Evolutionary conservation across 768 basidiomycete genomes (phyloP).

Genomic region (Tricholoma furcatifolium): DNA sequence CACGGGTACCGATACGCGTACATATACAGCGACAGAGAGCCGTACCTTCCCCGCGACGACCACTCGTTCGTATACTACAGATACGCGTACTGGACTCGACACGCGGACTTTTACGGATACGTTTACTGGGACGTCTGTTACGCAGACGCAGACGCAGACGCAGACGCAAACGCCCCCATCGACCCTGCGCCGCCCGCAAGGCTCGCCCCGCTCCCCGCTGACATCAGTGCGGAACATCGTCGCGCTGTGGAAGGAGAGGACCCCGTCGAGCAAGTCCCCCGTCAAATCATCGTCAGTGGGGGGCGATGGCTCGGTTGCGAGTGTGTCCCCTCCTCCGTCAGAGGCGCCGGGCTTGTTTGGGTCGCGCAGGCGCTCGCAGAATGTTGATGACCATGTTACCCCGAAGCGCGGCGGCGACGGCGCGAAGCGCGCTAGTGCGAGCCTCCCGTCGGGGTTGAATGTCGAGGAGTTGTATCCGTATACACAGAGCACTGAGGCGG

Average conservation of each 20-base stretch:
- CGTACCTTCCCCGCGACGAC: neutral
- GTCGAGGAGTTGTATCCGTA: constrained; percentile 45
- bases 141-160: too few species aligned
- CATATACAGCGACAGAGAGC: too few species aligned
- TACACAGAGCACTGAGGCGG: constrained; percentile 48
- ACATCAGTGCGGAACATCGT: constrained; percentile 78
- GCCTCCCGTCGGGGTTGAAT: constrained; percentile 42
- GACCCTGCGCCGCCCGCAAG: constrained; percentile 59
- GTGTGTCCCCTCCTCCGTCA: constrained; percentile 34
- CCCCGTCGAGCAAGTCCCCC: constrained; percentile 44
- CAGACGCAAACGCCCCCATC: too few species aligned
- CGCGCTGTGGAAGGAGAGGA: constrained; percentile 77
- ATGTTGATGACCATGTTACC: constrained; percentile 20
- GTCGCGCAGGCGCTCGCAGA: constrained; percentile 42
- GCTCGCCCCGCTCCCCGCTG: constrained; percentile 68
- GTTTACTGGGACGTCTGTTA: constrained; percentile 34
- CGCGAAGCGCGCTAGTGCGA: constrained; percentile 27
- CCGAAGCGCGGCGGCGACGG: constrained; percentile 24
- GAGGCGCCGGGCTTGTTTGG: constrained; percentile 51
- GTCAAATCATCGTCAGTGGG: constrained; percentile 37
- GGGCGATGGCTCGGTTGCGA: constrained; percentile 36
- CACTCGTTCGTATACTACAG: constrained; percentile 29
- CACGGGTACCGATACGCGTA: constrained; percentile 21
- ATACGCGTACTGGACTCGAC: constrained; percentile 6
- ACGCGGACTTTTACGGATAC: constrained; percentile 32